These are phyloP conservation scores for Priceomyces medius DNA, from an alignment of 805 yeast species.

Conservation along the genomic window DNA sequence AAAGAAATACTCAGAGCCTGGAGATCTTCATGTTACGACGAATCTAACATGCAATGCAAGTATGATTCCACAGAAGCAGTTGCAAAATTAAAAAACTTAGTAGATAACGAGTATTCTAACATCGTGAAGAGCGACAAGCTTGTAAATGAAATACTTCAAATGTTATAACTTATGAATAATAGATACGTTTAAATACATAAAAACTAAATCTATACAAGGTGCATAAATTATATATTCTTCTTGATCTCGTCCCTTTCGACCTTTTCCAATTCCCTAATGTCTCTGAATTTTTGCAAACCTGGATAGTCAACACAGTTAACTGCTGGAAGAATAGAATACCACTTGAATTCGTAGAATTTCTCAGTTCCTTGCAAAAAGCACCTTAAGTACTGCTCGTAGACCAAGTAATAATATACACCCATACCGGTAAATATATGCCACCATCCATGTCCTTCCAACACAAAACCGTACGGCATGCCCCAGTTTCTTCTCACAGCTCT, in stretches of 20 bases:
- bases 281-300: constrained; percentile 22
- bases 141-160: constrained; percentile 44
- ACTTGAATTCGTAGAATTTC: constrained; percentile 52
- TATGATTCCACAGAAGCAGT: constrained; percentile 40
- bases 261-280: constrained; percentile 16
- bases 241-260: constrained; percentile 12
- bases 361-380: constrained; percentile 61
- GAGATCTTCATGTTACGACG: constrained; percentile 45
- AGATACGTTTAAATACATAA: not conserved
- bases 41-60: constrained; percentile 17
- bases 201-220: constrained; percentile 1
- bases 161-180: constrained; percentile 20
- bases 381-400: constrained; percentile 74
- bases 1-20: constrained; percentile 53
- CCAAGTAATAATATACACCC: constrained; percentile 84
- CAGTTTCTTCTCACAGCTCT: constrained; percentile 55
- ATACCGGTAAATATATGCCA: constrained; percentile 89
- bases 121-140: constrained; percentile 36
- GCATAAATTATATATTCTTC: constrained; percentile 11
- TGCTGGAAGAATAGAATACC: constrained; percentile 63
- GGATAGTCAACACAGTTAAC: constrained; percentile 27
- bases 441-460: constrained; percentile 95
- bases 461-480: constrained; percentile 83
- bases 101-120: constrained; percentile 23
- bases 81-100: constrained; percentile 35